phyloP scores from a whole-genome alignment of 768 basidiomycete species.

The Xerocomellus amylosporus region DNA sequence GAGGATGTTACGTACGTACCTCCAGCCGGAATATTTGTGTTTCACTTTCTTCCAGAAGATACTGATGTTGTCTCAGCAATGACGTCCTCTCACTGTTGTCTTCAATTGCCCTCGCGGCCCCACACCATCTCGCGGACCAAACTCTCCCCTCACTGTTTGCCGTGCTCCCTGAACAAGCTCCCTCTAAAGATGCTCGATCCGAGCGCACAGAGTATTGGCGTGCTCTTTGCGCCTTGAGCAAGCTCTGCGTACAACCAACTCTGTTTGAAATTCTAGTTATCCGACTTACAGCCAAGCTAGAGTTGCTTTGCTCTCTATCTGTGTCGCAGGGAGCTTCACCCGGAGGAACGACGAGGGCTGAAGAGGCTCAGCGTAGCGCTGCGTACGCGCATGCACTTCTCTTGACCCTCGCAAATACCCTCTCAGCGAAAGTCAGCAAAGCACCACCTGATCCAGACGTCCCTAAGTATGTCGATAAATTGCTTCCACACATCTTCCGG shows the following conservation, averaged over 20 bases:
- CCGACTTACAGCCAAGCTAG: conserved; percentile 73
- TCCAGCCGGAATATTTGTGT: neutral
- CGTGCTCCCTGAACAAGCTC: conserved; percentile 66
- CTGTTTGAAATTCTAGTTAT: conserved; percentile 86
- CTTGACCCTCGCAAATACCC: conserved; percentile 58
- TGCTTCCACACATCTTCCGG: conserved; percentile 71
- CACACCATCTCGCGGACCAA: conserved; percentile 64
- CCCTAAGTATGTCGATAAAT: conserved; percentile 70
- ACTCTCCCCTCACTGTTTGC: conserved; percentile 81
- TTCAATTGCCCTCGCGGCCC: conserved; percentile 54
- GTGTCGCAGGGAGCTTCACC: conserved; percentile 2
- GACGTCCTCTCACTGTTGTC: conserved; percentile 61
- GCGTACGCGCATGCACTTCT: conserved; percentile 88
- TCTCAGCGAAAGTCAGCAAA: conserved; percentile 49
- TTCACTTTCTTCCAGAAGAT: neutral
- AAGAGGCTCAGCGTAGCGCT: conserved; percentile 58
- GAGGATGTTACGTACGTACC: conserved; percentile 49
- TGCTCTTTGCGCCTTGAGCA: conserved; percentile 63
- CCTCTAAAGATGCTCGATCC: conserved; percentile 47
- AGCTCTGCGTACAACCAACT: conserved; percentile 66
- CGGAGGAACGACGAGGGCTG: conserved; percentile 4
- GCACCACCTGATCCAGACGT: conserved; percentile 63
- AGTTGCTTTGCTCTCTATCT: conserved; percentile 52
- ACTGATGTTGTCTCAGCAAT: conserved; percentile 40
- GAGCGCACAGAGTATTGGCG: conserved; percentile 68